phyloP scores from a whole-genome alignment of 768 basidiomycete species.

The Hydnomerulius pinastri region DNA sequence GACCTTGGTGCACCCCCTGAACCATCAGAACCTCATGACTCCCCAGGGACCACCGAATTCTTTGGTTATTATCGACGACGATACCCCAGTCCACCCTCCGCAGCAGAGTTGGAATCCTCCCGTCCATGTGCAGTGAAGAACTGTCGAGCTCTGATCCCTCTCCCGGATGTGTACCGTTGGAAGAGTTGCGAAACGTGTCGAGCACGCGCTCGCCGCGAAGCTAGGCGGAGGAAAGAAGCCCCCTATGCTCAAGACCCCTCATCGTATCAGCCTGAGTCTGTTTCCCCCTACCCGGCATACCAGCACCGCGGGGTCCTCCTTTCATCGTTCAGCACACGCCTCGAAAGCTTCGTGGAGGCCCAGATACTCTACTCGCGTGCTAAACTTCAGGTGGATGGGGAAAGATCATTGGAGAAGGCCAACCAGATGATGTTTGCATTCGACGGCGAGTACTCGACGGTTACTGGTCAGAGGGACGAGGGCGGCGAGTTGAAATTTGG shows the following conservation, averaged over 20 bases:
- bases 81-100: constrained; percentile 5
- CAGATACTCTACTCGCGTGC: constrained; percentile 21
- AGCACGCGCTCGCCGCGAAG: constrained; percentile 13
- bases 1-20: neutral
- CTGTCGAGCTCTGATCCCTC: constrained; percentile 41
- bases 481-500: neutral
- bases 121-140: constrained; percentile 37
- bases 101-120: constrained; percentile 24
- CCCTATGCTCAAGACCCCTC: neutral
- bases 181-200: constrained; percentile 43
- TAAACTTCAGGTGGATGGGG: constrained; percentile 12
- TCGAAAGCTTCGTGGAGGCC: constrained; percentile 25
- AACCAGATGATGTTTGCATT: constrained; percentile 21
- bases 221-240: neutral
- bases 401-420: neutral
- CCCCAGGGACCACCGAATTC: too few species aligned
- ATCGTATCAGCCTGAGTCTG: neutral
- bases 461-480: constrained; percentile 11
- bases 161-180: constrained; percentile 39
- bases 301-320: constrained; percentile 20
- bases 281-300: constrained; percentile 17
- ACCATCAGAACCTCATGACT: constrained; percentile 1
- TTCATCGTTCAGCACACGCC: constrained; percentile 14
- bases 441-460: constrained; percentile 27
- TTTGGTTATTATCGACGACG: constrained; percentile 2